Conservation (phyloP, 2,329 filamentous ascomycete species). For the Sordariomycetes sp. region DNA sequence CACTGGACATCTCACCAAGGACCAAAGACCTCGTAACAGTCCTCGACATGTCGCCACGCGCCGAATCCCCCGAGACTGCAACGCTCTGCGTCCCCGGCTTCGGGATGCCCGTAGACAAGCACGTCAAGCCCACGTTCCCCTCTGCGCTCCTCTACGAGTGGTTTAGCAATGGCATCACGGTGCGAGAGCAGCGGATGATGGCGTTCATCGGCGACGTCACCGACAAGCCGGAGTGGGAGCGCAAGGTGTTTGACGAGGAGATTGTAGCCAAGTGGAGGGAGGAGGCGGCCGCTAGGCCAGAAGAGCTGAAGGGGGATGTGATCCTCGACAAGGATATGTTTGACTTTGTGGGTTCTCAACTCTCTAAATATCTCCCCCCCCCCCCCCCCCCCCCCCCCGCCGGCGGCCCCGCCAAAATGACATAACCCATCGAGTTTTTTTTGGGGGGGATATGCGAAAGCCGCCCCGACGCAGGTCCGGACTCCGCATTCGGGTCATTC, state of each 20-base stretch:
- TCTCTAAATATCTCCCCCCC: too few species aligned
- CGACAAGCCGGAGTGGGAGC: slow-evolving; percentile 14
- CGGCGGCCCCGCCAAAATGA: background rate
- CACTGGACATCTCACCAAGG: too few species aligned
- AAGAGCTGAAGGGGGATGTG: background rate
- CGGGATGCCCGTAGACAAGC: too few species aligned
- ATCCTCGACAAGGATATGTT: slow-evolving; percentile 14
- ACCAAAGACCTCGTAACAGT: too few species aligned
- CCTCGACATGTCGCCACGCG: too few species aligned
- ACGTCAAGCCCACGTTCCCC: too few species aligned
- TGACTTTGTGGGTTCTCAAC: slow-evolving; percentile 16
- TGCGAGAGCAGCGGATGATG: slow-evolving; percentile 10
- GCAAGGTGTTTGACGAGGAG: slow-evolving; percentile 11
- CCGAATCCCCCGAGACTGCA: too few species aligned
- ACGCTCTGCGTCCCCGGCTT: too few species aligned
- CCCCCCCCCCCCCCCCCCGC: too few species aligned
- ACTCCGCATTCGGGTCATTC: too few species aligned
- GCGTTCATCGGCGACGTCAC: slow-evolving; percentile 13
- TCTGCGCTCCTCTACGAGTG: background rate
- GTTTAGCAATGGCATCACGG: background rate
- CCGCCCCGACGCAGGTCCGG: background rate
- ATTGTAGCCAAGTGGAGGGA: slow-evolving; percentile 10
- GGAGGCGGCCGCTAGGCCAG: slow-evolving; percentile 5
- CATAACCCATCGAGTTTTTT: background rate
- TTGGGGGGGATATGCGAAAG: background rate